Percentiles rank a stretch among this genome's conserved stretches.
phyloP scores from a whole-genome alignment of 192 early-diverging fungal genomes.

The Coemansia sp. region DNA sequence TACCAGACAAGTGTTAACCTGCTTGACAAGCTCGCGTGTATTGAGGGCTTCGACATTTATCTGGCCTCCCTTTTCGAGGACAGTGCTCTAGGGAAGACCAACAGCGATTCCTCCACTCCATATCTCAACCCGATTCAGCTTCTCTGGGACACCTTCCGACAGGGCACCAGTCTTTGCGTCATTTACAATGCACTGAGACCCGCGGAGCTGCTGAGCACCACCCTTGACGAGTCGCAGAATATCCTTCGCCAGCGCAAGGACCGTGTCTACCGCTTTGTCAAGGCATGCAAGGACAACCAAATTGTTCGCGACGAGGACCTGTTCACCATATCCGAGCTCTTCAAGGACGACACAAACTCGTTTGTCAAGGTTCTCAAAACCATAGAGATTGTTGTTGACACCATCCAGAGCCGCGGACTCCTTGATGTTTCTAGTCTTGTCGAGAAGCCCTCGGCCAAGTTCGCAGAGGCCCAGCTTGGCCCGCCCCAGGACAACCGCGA shows the following conservation, averaged over 20 bases:
- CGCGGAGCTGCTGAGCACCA: constrained; percentile 61
- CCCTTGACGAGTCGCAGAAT: constrained; percentile 57
- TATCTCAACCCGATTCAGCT: constrained; percentile 69
- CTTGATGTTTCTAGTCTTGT: constrained; percentile 35
- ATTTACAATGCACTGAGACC: constrained; percentile 74
- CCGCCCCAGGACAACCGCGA: constrained; percentile 87
- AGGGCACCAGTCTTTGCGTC: constrained; percentile 67
- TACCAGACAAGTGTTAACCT: constrained; percentile 73
- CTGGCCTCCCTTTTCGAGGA: constrained; percentile 54
- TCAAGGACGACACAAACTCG: constrained; percentile 93
- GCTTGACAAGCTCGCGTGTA: constrained; percentile 68
- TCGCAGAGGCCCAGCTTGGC: constrained; percentile 55
- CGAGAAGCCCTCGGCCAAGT: constrained; percentile 52
- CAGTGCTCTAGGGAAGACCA: constrained; percentile 28
- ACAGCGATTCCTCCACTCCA: constrained; percentile 30
- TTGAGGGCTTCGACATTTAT: constrained; percentile 68
- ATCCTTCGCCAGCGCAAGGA: constrained; percentile 75
- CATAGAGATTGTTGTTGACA: constrained; percentile 74
- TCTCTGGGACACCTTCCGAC: constrained; percentile 71
- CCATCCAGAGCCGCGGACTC: constrained; percentile 64
- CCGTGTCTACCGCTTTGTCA: constrained; percentile 83
- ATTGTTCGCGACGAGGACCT: constrained; percentile 74
- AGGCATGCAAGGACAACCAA: constrained; percentile 80
- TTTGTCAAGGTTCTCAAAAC: constrained; percentile 95
- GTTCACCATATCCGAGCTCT: constrained; percentile 85